Evolutionary conservation across 768 basidiomycete genomes (phyloP).

Genomic region (Pleurotus tuoliensis): DNA sequence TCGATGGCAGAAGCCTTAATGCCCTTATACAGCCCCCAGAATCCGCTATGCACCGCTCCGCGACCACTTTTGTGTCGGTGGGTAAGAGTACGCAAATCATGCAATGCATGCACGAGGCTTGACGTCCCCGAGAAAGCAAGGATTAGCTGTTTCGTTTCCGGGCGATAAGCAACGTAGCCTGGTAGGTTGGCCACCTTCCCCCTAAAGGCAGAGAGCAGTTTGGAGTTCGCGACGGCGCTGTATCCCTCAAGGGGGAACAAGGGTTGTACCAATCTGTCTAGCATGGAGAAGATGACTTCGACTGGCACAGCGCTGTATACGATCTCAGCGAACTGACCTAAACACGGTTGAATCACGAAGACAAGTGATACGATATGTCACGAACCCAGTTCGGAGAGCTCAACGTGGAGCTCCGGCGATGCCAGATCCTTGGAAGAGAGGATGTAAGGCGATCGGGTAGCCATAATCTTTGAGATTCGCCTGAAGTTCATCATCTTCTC

Average conservation of each 20-base stretch:
- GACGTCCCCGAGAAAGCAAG: constrained; percentile 51
- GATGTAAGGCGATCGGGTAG: constrained; percentile 38
- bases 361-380: constrained; percentile 2
- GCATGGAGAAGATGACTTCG: constrained; percentile 38
- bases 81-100: constrained; percentile 41
- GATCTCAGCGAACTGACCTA: constrained; percentile 55
- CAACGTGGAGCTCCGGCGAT: constrained; percentile 28
- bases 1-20: constrained; percentile 29
- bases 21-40: constrained; percentile 49
- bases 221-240: constrained; percentile 28
- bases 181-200: constrained; percentile 42
- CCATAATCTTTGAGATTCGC: constrained; percentile 44
- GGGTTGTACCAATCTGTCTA: constrained; percentile 31
- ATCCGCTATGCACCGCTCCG: constrained; percentile 48
- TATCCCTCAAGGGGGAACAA: constrained; percentile 52
- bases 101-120: constrained; percentile 36
- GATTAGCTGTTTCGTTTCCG: constrained; percentile 40
- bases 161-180: constrained; percentile 43
- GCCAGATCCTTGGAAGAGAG: constrained; percentile 39
- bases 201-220: constrained; percentile 32
- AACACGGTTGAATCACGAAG: not conserved
- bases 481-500: constrained; percentile 57
- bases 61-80: constrained; percentile 33
- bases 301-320: constrained; percentile 41
- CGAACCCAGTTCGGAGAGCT: constrained; percentile 43